Percentiles rank a stretch among this genome's conserved stretches.
Evolutionary conservation across 768 basidiomycete genomes (phyloP).

Genomic region (Stropharia rugosoannulata): DNA sequence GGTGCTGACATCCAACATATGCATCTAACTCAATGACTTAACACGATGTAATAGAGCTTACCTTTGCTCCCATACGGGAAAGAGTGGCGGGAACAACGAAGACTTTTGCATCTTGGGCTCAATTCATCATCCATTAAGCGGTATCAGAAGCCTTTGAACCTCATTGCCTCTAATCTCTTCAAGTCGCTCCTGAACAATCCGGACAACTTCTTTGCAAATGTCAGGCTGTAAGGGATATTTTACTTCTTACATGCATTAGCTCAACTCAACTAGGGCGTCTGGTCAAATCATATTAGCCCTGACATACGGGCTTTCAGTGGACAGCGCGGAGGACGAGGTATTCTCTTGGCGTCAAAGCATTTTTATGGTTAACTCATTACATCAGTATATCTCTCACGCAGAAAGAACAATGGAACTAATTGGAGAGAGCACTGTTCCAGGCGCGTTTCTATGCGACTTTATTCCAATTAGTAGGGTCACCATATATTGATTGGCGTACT

Average conservation of each 20-base stretch:
- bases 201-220: background rate
- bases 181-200: background rate
- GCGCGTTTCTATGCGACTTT: slow-evolving; percentile 3
- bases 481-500: background rate
- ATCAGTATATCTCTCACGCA: slow-evolving; percentile 26
- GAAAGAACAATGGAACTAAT: slow-evolving; percentile 15
- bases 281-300: slow-evolving; percentile 1
- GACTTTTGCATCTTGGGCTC: slow-evolving; percentile 27
- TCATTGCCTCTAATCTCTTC: background rate
- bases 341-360: background rate
- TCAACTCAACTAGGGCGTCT: background rate
- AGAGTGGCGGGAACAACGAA: slow-evolving; percentile 17
- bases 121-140: slow-evolving; percentile 26
- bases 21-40: too few species aligned
- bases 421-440: slow-evolving; percentile 1
- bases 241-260: background rate
- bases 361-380: background rate
- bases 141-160: slow-evolving; percentile 30
- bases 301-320: slow-evolving; percentile 1
- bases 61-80: slow-evolving; percentile 21
- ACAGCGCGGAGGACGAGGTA: background rate
- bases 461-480: slow-evolving; percentile 2
- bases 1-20: background rate
- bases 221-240: background rate
- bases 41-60: slow-evolving; percentile 8